Conservation (phyloP, 805 yeast genomes). For the Candida alai region DNA sequence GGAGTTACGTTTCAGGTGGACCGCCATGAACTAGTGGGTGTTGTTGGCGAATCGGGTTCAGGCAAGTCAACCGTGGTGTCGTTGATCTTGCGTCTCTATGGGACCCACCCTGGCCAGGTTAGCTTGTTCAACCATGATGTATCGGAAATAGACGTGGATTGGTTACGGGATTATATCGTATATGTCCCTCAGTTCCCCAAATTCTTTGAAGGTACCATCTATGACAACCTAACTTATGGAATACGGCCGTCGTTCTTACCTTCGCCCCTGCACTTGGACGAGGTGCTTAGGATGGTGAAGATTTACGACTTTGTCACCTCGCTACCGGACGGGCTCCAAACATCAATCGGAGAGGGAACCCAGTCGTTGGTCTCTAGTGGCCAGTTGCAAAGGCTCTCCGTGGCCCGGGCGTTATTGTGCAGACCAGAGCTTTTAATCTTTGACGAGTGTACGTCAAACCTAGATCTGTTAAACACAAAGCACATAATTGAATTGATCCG, state of each 20-base stretch:
- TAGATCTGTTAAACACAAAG: slow-evolving; percentile 62
- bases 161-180: slow-evolving; percentile 52
- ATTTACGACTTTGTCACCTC: slow-evolving; percentile 51
- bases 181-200: slow-evolving; percentile 74
- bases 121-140: slow-evolving; percentile 34
- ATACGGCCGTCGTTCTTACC: slow-evolving; percentile 18
- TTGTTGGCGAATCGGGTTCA: slow-evolving; percentile 84
- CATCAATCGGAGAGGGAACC: slow-evolving; percentile 45
- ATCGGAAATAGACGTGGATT: slow-evolving; percentile 37
- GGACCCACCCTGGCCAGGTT: slow-evolving; percentile 26
- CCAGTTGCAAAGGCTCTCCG: slow-evolving; percentile 79
- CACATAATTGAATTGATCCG: slow-evolving; percentile 48
- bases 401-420: slow-evolving; percentile 76
- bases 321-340: slow-evolving; percentile 56
- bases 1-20: slow-evolving; percentile 41
- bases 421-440: slow-evolving; percentile 63
- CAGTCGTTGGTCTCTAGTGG: slow-evolving; percentile 73
- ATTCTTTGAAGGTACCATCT: slow-evolving; percentile 70
- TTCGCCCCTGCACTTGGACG: slow-evolving; percentile 28
- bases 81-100: slow-evolving; percentile 53
- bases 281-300: slow-evolving; percentile 43
- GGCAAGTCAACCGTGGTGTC: slow-evolving; percentile 82
- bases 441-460: slow-evolving; percentile 88
- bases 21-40: slow-evolving; percentile 52
- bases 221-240: slow-evolving; percentile 70